Evolutionary conservation across 2,329 filamentous ascomycete species (phyloP).

Genomic region (Aspergillus fructus): DNA sequence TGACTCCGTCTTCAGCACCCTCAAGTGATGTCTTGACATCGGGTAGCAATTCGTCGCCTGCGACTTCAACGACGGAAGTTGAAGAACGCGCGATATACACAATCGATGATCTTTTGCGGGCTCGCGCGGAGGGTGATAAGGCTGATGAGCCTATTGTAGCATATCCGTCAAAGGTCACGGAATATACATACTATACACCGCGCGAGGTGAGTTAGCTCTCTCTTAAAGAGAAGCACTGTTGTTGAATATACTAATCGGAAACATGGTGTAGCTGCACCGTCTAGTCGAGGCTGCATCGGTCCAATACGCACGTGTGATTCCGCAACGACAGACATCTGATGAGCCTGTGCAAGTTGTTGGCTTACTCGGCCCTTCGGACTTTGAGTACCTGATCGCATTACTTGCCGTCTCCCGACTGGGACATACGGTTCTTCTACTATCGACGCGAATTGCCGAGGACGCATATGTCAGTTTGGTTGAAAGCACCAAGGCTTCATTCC

Average conservation of each 20-base stretch:
- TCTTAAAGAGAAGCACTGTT: neutral
- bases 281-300: slow-evolving; percentile 21
- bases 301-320: slow-evolving; percentile 17
- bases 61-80: slow-evolving; percentile 7
- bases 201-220: slow-evolving; percentile 9
- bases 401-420: slow-evolving; percentile 23
- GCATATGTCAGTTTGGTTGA: slow-evolving; percentile 23
- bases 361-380: slow-evolving; percentile 23
- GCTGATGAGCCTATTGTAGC: slow-evolving; percentile 18
- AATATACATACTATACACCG: slow-evolving; percentile 20
- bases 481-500: slow-evolving; percentile 20
- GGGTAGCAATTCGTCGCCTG: slow-evolving; percentile 2
- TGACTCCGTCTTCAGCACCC: neutral
- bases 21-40: neutral
- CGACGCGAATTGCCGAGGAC: slow-evolving; percentile 24
- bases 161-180: slow-evolving; percentile 14
- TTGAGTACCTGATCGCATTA: slow-evolving; percentile 25
- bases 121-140: slow-evolving; percentile 8
- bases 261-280: slow-evolving; percentile 13
- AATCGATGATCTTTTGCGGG: slow-evolving; percentile 15
- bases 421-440: slow-evolving; percentile 25
- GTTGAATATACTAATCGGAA: neutral
- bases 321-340: slow-evolving; percentile 17
- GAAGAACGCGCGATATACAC: slow-evolving; percentile 13
- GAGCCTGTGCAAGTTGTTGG: slow-evolving; percentile 25